Evolutionary conservation across 768 basidiomycete species (phyloP).

Genomic region (Epithele typhae): DNA sequence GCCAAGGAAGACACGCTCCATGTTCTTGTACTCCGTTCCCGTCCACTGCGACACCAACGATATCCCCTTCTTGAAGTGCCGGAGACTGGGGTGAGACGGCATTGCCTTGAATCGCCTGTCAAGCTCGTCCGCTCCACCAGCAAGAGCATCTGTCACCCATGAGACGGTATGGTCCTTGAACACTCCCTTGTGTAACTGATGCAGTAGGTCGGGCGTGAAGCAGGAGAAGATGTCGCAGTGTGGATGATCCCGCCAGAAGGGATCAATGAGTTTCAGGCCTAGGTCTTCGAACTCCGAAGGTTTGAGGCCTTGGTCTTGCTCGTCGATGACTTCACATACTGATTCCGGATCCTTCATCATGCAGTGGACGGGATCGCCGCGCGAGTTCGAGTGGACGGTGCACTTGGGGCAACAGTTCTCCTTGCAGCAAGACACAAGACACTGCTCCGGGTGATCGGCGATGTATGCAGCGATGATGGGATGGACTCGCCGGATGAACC

Average conservation of each 20-base stretch:
- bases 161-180: slow-evolving; percentile 40
- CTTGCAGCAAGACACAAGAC: slow-evolving; percentile 16
- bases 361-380: slow-evolving; percentile 5
- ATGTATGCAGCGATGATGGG: slow-evolving; percentile 24
- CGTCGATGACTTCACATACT: background rate
- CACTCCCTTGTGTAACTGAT: slow-evolving; percentile 45
- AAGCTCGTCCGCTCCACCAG: slow-evolving; percentile 26
- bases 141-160: slow-evolving; percentile 15
- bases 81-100: slow-evolving; percentile 28
- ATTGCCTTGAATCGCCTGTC: slow-evolving; percentile 33
- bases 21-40: slow-evolving; percentile 37
- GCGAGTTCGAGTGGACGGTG: slow-evolving; percentile 1
- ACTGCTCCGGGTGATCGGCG: slow-evolving; percentile 27
- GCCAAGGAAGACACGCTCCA: slow-evolving; percentile 24
- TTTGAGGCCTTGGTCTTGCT: background rate
- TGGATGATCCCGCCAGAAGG: slow-evolving; percentile 41
- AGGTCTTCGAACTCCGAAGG: slow-evolving; percentile 4
- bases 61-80: slow-evolving; percentile 41
- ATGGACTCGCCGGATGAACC: slow-evolving; percentile 12
- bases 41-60: slow-evolving; percentile 38
- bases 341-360: no score
- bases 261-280: slow-evolving; percentile 20
- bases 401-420: slow-evolving; percentile 23
- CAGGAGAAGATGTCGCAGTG: slow-evolving; percentile 34
- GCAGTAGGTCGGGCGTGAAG: slow-evolving; percentile 40